phyloP scores from a whole-genome alignment of 495 filamentous ascomycete species.

The Sporormia fimetaria region DNA sequence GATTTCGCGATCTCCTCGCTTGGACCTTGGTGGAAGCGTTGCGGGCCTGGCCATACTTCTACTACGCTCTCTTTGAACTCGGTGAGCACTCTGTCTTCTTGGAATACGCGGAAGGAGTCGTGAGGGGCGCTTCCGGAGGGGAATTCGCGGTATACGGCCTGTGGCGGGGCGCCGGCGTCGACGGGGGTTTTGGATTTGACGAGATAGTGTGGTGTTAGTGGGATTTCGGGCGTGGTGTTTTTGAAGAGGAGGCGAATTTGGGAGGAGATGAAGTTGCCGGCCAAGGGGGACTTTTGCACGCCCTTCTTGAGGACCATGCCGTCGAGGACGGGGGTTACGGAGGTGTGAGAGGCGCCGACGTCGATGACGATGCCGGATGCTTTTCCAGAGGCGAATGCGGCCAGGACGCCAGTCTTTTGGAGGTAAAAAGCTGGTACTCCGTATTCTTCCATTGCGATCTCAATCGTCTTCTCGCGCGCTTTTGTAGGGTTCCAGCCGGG shows the following conservation, averaged over 20 bases:
- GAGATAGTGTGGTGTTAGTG: conserved; percentile 75
- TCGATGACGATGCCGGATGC: conserved; percentile 85
- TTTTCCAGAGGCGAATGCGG: conserved; percentile 83
- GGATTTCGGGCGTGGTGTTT: conserved; percentile 61
- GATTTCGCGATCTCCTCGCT: conserved; percentile 57
- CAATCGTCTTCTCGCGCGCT: conserved; percentile 79
- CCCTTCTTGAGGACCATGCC: conserved; percentile 84
- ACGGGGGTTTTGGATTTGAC: conserved; percentile 76
- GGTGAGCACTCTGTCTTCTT: conserved; percentile 86
- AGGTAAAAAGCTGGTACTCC: conserved; percentile 89
- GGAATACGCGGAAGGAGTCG: conserved; percentile 60
- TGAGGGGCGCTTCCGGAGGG: conserved; percentile 54
- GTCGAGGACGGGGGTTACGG: conserved; percentile 84
- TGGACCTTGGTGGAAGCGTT: conserved; percentile 48
- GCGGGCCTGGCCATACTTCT: conserved; percentile 80
- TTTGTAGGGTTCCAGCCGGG: conserved; percentile 83
- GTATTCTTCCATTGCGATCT: conserved; percentile 93
- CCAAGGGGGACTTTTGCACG: conserved; percentile 68
- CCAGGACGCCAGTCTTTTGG: conserved; percentile 54
- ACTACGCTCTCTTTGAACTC: conserved; percentile 98
- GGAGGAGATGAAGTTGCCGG: conserved; percentile 76
- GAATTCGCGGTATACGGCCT: conserved; percentile 58
- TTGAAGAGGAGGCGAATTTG: conserved; percentile 76
- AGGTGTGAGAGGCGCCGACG: conserved; percentile 81
- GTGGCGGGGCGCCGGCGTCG: conserved; percentile 71